Evolutionary conservation across 2,329 filamentous ascomycete genomes (phyloP), one percentile per base, ranked within the genome.

Genomic region (Botrytis fabae): DNA sequence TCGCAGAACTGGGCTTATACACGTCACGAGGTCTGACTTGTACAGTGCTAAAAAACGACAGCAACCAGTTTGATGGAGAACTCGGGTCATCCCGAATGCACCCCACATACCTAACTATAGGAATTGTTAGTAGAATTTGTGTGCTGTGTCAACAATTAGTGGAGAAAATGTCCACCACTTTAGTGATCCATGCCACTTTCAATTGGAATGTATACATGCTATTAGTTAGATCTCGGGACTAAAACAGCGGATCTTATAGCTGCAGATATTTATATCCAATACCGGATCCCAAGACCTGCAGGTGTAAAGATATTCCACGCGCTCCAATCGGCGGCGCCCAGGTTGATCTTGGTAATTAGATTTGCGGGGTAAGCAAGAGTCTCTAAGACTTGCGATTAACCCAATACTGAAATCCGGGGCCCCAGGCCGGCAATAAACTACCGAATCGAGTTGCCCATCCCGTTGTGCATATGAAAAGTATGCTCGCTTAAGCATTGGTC

Each of bases 141-240:
- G 12, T 22, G 28, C 32, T 57, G 9, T 12, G 25, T 40, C 25
- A n/a, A 57, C 54, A 42, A 32, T 44, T 4, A 69, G 54, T 69
- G 65, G 48, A 59, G 65, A 18, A 57, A 54, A 28, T 69, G 22
- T 6, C 51, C 65, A 12, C 35, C 65, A 68, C 48, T 68, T 40
- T 7, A 28, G 9, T 48, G n/a, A 28, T 18, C 46, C 64, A 25
- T 20, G 25, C 9, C 64, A 46, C 5, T 6, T 68, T 57, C 2
- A 16, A 28, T 42, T 32, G 16, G 18, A 42, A 22, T 28, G 38
- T 32, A 22, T 32, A 9, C 48, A 9, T 35, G 22, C 25, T 57
- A 28, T 42, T 57, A 54, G 46, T 40, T 54, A 28, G 9, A 54
- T 54, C 10, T 40, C 32, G 16, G 22, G 32, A 40, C 44, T 66